Percentiles rank a stretch among this genome's conserved stretches.
These are phyloP conservation scores for Sarcocystis neurona DNA, from an alignment of 169 alveolate species.

Conservation along the genomic window DNA sequence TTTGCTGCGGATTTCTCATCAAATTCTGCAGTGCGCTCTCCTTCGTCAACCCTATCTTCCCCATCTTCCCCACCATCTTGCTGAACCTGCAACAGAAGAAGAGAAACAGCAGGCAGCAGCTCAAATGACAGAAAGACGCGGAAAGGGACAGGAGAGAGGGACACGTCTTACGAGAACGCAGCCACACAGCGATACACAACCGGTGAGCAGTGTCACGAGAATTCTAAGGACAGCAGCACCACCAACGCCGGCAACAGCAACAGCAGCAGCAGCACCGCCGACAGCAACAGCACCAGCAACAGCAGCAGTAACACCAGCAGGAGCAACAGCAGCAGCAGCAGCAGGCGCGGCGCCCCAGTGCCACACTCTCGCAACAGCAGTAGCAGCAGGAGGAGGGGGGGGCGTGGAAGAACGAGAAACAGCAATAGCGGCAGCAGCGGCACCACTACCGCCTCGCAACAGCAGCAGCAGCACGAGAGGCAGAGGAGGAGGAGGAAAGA, in stretches of 20 bases:
- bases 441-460: too few species aligned
- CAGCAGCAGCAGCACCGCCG: not conserved
- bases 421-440: too few species aligned
- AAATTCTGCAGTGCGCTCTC: constrained; percentile 82
- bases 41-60: constrained; percentile 93
- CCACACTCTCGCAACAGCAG: not conserved
- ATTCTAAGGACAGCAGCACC: not conserved
- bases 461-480: too few species aligned
- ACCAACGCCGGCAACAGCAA: too few species aligned
- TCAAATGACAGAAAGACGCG: not conserved
- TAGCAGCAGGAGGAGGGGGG: too few species aligned
- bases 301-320: not conserved
- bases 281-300: not conserved
- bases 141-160: not conserved
- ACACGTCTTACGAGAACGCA: not conserved
- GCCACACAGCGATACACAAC: not conserved
- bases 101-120: not conserved
- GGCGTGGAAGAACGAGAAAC: too few species aligned
- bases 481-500: too few species aligned
- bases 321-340: not conserved
- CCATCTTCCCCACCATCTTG: constrained; percentile 96
- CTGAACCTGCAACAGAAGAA: constrained; percentile 75
- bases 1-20: constrained; percentile 93
- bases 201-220: not conserved
- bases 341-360: not conserved